Evolutionary conservation across 2,329 filamentous ascomycete species (phyloP), one percentile per base, ranked within the genome.

Genomic region (Ophiostoma sp.): DNA sequence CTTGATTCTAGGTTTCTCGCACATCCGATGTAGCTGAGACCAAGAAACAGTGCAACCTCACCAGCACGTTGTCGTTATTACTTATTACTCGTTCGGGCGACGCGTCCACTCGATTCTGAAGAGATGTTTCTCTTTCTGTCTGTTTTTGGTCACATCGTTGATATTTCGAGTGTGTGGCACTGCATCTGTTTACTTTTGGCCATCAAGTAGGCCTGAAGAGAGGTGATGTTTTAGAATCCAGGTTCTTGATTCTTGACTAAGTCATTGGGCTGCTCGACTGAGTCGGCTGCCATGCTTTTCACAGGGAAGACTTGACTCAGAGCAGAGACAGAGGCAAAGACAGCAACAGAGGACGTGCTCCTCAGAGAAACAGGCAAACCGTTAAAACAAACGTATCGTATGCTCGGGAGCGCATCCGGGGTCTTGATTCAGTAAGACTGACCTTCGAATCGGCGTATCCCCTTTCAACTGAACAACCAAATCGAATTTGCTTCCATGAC

Each of bases 351-450:
- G 41, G 62, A 66, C 27, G 68, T 67, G 45, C 44, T 64, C 40
- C 68, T 47, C 66, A 66, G 66, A 18, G 62, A 67, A 52, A 69
- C 66, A 69, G 41, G 7, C n/a, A 63, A 44, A 40, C 66, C 66
- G 66, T 66, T 69, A 49, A 27, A 45, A 62, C 45, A 44, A 11
- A 42, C 12, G 40, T 60, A 12, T 12, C 5, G 27, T 44, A 11
- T 27, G 40, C 60, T 65, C 62, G 60, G 65, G 66, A 45, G 42
- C 52, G 11, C 68, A 69, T 67, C 45, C 49, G 55, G 27, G 38
- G 16, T 65, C 38, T 16, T 60, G 36, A 14, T 18, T 42, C 62
- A 45, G 42, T 7, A 8, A 5, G 14, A 60, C 5, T 12, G 7
- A 16, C 11, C 45, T 49, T 14, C 5, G 45, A 49, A 14, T 8